Percentiles rank a stretch among this genome's conserved stretches.
These are phyloP conservation scores for Pleurotus ostreatus DNA, from an alignment of 768 basidiomycete species.

Conservation along the genomic window DNA sequence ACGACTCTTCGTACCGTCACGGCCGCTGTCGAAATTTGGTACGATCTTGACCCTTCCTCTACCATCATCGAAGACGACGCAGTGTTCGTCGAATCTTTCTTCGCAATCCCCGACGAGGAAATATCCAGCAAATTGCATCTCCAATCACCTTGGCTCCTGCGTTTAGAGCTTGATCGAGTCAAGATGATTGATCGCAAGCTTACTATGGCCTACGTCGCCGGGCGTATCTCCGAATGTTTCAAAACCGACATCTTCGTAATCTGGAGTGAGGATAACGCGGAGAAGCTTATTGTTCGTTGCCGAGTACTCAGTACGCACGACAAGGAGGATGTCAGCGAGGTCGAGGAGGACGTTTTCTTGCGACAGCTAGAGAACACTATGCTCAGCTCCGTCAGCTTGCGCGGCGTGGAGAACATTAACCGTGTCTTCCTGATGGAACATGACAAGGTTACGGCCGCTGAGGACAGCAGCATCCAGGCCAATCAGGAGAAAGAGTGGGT, in stretches of 20 bases:
- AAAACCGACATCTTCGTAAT: slow-evolving; percentile 96
- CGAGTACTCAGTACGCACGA: slow-evolving; percentile 83
- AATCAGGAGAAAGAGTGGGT: slow-evolving; percentile 87
- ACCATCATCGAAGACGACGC: slow-evolving; percentile 97
- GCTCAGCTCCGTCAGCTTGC: slow-evolving; percentile 91
- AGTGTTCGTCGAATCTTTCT: slow-evolving; percentile 97
- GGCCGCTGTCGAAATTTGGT: slow-evolving; percentile 95
- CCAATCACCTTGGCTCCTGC: slow-evolving; percentile 96
- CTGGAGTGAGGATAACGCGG: slow-evolving; percentile 98
- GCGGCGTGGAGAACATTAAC: slow-evolving; percentile 87
- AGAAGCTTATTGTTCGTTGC: slow-evolving; percentile 95
- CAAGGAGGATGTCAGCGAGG: slow-evolving; percentile 69
- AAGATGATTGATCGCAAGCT: slow-evolving; percentile 98
- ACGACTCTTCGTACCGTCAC: slow-evolving; percentile 94
- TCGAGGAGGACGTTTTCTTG: slow-evolving; percentile 95
- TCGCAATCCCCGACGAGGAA: slow-evolving; percentile 97
- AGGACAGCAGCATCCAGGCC: slow-evolving; percentile 62
- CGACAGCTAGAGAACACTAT: slow-evolving; percentile 95
- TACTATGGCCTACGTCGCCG: slow-evolving; percentile 91
- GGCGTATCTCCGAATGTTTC: slow-evolving; percentile 91
- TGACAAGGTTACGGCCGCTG: slow-evolving; percentile 64
- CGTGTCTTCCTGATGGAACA: slow-evolving; percentile 93
- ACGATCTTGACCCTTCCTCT: slow-evolving; percentile 86
- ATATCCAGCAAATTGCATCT: slow-evolving; percentile 86
- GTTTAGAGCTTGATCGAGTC: slow-evolving; percentile 92